A percentile compares a stretch with the other conserved stretches of the same genome.
Conservation (phyloP, 2,329 filamentous ascomycete genomes). For the Microsporum audouinii region DNA sequence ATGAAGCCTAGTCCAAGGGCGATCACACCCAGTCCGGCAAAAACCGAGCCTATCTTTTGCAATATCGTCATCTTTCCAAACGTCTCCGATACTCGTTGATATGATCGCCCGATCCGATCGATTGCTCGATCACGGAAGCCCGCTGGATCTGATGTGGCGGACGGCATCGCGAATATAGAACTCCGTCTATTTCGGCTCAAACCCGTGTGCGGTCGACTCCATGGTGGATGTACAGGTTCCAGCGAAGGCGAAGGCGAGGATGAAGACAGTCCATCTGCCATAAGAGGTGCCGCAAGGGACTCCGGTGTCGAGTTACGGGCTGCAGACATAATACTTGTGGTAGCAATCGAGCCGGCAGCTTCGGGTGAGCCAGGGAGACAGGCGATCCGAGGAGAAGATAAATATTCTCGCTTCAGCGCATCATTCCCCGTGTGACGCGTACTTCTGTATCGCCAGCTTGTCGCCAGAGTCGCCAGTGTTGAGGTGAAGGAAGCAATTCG, state of each 20-base stretch:
- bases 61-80: constrained; percentile 37
- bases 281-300: constrained; percentile 34
- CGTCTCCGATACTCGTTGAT: constrained; percentile 23
- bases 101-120: constrained; percentile 26
- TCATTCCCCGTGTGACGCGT: neutral
- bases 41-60: constrained; percentile 50
- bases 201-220: constrained; percentile 38
- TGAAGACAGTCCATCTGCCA: neutral
- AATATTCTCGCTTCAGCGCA: constrained; percentile 2
- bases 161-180: constrained; percentile 26
- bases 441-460: neutral
- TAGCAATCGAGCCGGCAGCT: neutral
- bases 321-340: constrained; percentile 28
- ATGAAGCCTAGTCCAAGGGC: constrained; percentile 57
- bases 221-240: constrained; percentile 37
- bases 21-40: constrained; percentile 41
- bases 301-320: constrained; percentile 43
- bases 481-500: neutral
- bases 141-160: constrained; percentile 14
- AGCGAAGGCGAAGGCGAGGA: constrained; percentile 36
- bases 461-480: neutral
- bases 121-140: constrained; percentile 30
- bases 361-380: constrained; percentile 1
- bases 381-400: neutral
- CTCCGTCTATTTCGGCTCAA: constrained; percentile 24